These are phyloP conservation scores for Neocallimastix lanati DNA, from an alignment of 192 early-diverging fungal species.

Conservation along the genomic window DNA sequence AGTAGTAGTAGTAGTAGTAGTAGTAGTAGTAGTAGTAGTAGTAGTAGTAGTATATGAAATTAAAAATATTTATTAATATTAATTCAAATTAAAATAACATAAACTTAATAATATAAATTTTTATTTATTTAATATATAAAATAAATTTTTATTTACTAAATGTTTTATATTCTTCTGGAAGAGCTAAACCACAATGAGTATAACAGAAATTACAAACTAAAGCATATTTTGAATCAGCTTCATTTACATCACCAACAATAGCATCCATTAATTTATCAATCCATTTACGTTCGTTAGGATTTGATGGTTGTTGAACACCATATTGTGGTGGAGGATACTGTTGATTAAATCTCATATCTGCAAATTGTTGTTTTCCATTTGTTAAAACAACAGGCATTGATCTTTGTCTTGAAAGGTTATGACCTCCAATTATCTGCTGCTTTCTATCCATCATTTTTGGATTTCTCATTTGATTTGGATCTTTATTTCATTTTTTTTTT, in stretches of 20 bases:
- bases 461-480: not conserved
- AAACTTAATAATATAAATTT: too few relatives aligned
- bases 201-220: not conserved
- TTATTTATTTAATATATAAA: too few relatives aligned
- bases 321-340: not conserved
- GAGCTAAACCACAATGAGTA: not conserved
- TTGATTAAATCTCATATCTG: not conserved
- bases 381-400: not conserved
- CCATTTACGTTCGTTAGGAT: not conserved
- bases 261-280: not conserved
- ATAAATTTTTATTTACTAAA: not conserved
- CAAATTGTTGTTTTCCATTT: not conserved
- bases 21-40: too few relatives aligned
- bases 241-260: not conserved
- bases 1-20: too few relatives aligned
- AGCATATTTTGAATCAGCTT: not conserved
- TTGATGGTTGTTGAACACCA: not conserved
- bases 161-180: not conserved
- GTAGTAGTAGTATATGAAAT: too few relatives aligned
- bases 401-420: not conserved
- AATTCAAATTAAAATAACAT: too few relatives aligned
- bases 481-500: not conserved
- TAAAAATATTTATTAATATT: too few relatives aligned
- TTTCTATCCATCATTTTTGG: not conserved
- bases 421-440: not conserved